These are phyloP conservation scores for Amauroascus niger DNA, from an alignment of 2,329 filamentous ascomycete species.

Conservation along the genomic window DNA sequence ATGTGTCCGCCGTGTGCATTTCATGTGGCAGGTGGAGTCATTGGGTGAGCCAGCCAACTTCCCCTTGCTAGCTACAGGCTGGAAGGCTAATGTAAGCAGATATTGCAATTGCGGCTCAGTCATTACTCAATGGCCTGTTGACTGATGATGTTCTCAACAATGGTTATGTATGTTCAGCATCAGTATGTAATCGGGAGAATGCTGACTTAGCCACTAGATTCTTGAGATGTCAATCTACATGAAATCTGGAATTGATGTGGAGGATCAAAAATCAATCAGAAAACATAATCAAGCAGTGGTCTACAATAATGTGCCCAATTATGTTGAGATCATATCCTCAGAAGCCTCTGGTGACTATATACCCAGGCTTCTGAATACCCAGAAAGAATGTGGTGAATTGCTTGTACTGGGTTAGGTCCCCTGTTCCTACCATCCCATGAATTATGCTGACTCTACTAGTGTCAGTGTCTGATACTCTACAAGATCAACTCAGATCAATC, in stretches of 20 bases:
- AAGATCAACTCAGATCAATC: not conserved
- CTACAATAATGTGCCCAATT: conserved; percentile 20
- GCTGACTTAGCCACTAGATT: conserved; percentile 18
- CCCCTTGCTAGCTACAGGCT: not conserved
- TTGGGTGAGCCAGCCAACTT: conserved; percentile 13
- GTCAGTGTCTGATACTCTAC: conserved; percentile 1
- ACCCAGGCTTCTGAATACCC: conserved; percentile 18
- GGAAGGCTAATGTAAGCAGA: conserved; percentile 11
- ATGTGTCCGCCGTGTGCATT: not conserved
- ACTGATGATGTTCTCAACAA: conserved; percentile 21
- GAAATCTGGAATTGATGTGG: conserved; percentile 14
- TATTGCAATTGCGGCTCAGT: conserved; percentile 16
- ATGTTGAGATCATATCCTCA: conserved; percentile 18
- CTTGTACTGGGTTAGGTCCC: conserved; percentile 19
- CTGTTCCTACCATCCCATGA: not conserved
- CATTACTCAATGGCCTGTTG: conserved; percentile 21
- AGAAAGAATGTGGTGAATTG: conserved; percentile 18
- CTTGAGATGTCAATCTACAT: conserved; percentile 24
- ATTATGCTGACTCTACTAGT: not conserved
- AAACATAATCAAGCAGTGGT: conserved; percentile 20
- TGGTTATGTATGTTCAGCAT: conserved; percentile 12
- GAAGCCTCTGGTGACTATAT: conserved; percentile 21
- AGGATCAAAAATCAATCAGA: conserved; percentile 17
- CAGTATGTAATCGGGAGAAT: conserved; percentile 8
- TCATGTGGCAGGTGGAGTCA: conserved; percentile 22